Base-by-base conservation (phyloP, 1,139 yeast genomes). In the Candida pseudocylindracea region DNA sequence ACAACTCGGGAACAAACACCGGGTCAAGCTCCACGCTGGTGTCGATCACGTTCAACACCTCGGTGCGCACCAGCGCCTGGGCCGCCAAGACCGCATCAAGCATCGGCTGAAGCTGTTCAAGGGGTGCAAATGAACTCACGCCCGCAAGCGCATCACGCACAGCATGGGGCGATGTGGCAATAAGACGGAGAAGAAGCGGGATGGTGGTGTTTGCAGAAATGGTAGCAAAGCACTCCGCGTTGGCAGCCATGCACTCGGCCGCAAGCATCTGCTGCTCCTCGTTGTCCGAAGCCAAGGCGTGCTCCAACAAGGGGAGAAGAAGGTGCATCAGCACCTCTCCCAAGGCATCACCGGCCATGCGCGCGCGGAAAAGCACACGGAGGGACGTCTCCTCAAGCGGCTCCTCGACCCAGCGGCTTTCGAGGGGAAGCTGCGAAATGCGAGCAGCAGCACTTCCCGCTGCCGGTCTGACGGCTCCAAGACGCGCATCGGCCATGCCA, bases 1-100 rank as follows among this genome's bases (percentile, higher is more conserved):
- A 85, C 27, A 88, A 53, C 48, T 85, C 92, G 36, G 62, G 67
- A 25, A 74, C 60, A 44, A 65, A 67, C 8, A 5, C 26, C 13
- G 12, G 11, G 7, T 55, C 53, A 34, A 88, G 53, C 39, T 83
- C 94, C 42, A 83, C 75, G 45, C 88, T 95, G 34, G 80, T 67
- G 47, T 88, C 96, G 31, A 91, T 50, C 8, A 74, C 74, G 49
- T 88, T 95, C 39, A 91, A 59, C 30, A 85, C 65, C 1, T 93
- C 66, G 9, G 72, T 61, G 40, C 93, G 71, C 8, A 83, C 91
- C 52, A 78, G 76, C 7, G 58, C 53, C 37, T 72, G 75, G 1
- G 80, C 64, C 0, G 76, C 60, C 28, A 78, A 50, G 11, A 78
- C 48, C 31, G 67, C 68, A n/a, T 58, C 53, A 31, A 81, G 54